A percentile compares a stretch with the other conserved stretches of the same genome.
phyloP scores from a whole-genome alignment of 108 stramenopile species.

The Skeletonema tropicum region DNA sequence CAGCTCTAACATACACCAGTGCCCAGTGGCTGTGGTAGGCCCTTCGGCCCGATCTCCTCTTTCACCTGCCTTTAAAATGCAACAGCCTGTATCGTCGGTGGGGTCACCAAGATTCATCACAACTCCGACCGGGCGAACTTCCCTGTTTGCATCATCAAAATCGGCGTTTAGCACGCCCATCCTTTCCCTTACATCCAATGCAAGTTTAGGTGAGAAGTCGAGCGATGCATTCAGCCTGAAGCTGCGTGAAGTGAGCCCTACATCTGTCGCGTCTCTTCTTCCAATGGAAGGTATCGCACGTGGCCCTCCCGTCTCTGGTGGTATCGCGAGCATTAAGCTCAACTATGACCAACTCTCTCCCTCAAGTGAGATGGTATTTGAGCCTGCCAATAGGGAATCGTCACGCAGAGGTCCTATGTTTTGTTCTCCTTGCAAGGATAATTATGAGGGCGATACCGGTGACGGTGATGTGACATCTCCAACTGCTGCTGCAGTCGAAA shows the following conservation, averaged over 20 bases:
- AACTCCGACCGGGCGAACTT: neutral
- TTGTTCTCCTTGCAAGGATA: neutral
- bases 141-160: neutral
- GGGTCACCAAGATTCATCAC: neutral
- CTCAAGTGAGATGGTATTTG: neutral
- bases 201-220: neutral
- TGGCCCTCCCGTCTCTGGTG: neutral
- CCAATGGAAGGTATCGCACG: neutral
- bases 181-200: too few relatives aligned
- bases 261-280: neutral
- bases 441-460: neutral
- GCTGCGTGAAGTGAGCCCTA: neutral
- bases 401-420: neutral
- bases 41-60: neutral
- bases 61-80: neutral
- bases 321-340: neutral
- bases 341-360: neutral
- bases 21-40: neutral
- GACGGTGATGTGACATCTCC: neutral
- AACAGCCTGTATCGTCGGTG: neutral
- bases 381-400: neutral
- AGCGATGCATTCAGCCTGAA: neutral
- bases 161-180: neutral
- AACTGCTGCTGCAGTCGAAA: neutral
- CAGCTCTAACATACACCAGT: neutral